Base-by-base conservation (phyloP, 768 basidiomycete genomes). In the Lactarius hengduanensis region DNA sequence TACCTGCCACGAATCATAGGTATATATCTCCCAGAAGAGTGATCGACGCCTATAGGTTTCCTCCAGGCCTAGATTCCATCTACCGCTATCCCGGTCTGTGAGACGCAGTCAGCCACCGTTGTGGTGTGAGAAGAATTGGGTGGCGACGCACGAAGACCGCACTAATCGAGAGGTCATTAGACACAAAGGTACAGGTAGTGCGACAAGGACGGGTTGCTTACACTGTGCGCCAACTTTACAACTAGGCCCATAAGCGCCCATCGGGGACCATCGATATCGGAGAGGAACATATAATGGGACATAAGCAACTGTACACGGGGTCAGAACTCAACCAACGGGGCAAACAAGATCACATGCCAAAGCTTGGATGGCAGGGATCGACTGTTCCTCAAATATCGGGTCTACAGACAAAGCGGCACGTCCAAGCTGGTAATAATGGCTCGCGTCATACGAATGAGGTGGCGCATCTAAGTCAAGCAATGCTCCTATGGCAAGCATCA, bases 1-100 rank as follows among this genome's bases (percentile, higher is more conserved):
- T 71, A 87, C 88, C 84, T 88, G 86, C 85, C 85, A 87, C 3
- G 85, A 85, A 71, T 89, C 87, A 69, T 88, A 88, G 9, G 85
- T 85, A 69, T 85, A 79, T 57, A 88, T 76, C 71, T 90, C 88
- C 77, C 87, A 88, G 68, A 88, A 82, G 16, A 90, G 75, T 64
- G 82, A 81, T 32, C 86, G 81, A 66, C 87, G 79, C 73, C 82
- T 82, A 62, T 82, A 80, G 0, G 87, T 83, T 73, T 90, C 86
- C 63, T 79, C 80, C 15, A 78, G 70, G 61, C 83, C 78, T 18
- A 88, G 75, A 62, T 85, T 83, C 86, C 87, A 90, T 71, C 82
- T 83, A 41, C 82, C 82, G 67, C 86, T 86, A 70, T 90, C 88
- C 60, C 88, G 84, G 75, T 90, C 88, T 90, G 70, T 58, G 61